Conservation (phyloP, 2,329 filamentous ascomycete genomes). For the Stemphylium vesicarium region DNA sequence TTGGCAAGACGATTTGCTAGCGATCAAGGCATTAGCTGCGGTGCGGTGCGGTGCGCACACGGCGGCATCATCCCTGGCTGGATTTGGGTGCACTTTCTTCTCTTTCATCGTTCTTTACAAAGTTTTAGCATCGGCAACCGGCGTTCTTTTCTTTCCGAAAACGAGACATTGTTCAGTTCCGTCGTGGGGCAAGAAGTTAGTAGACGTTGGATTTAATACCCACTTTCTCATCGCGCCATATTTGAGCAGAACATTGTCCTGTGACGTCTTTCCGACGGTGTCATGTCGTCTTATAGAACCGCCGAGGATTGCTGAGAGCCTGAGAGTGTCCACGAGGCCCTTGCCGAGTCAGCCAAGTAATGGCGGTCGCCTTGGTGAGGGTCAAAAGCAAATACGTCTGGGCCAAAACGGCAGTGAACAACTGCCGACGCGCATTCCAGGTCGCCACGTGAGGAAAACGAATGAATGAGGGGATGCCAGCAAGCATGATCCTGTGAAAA, state of each 20-base stretch:
- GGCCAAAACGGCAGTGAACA: not conserved
- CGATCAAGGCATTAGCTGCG: not conserved
- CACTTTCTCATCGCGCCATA: too few relatives aligned
- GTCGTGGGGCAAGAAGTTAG: not conserved
- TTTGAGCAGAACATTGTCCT: not conserved
- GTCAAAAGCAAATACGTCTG: not conserved
- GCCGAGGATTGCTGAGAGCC: not conserved
- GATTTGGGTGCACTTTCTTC: not conserved
- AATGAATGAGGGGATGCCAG: not conserved
- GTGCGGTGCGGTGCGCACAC: not conserved
- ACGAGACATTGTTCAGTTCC: not conserved
- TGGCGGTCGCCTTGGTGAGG: not conserved
- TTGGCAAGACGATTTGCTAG: slow-evolving; percentile 22
- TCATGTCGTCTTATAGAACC: not conserved
- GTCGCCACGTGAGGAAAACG: not conserved
- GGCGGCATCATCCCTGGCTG: not conserved
- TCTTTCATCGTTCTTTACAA: not conserved
- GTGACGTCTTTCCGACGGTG: not conserved
- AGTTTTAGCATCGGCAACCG: slow-evolving; percentile 10
- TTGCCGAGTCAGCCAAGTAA: not conserved
- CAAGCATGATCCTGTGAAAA: not conserved
- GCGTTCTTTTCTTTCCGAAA: slow-evolving; percentile 9
- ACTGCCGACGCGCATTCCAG: not conserved
- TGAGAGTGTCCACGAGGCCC: not conserved
- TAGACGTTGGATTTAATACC: not conserved